Percentiles rank a stretch among this genome's conserved stretches.
Conservation (phyloP, 768 basidiomycete species). For the Tulasnella calospora region DNA sequence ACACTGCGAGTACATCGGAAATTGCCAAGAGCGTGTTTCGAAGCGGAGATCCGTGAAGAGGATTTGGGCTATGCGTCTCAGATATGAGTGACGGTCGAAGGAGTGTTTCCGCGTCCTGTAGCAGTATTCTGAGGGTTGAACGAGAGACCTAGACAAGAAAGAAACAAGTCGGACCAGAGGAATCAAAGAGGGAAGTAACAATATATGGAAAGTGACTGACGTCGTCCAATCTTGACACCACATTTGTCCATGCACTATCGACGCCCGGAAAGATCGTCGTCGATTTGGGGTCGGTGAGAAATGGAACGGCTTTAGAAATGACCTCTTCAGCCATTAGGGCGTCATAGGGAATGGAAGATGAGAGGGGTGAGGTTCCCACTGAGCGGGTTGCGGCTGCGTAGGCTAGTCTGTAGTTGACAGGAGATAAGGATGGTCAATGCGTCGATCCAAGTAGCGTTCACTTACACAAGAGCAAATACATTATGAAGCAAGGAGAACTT, state of each 20-base stretch:
- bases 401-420: conserved; percentile 43
- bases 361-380: conserved; percentile 56
- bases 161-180: not conserved
- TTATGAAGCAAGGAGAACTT: conserved; percentile 57
- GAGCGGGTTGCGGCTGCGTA: conserved; percentile 65
- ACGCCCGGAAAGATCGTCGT: conserved; percentile 50
- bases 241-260: conserved; percentile 50
- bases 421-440: conserved; percentile 33
- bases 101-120: conserved; percentile 52
- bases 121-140: conserved; percentile 44
- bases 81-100: conserved; percentile 44
- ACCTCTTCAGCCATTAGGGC: conserved; percentile 45
- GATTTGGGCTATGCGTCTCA: conserved; percentile 24
- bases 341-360: conserved; percentile 43
- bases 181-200: not conserved
- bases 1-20: conserved; percentile 52
- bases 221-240: conserved; percentile 57
- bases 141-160: conserved; percentile 2
- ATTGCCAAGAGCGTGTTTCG: conserved; percentile 45
- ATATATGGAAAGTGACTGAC: not conserved
- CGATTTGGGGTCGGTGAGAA: conserved; percentile 58
- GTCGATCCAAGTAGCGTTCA: conserved; percentile 24
- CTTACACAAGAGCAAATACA: conserved; percentile 62
- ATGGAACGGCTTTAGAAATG: conserved; percentile 55
- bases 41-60: conserved; percentile 39